Evolutionary conservation across 2,329 filamentous ascomycete species (phyloP).

Genomic region (Cytospora schulzeri): DNA sequence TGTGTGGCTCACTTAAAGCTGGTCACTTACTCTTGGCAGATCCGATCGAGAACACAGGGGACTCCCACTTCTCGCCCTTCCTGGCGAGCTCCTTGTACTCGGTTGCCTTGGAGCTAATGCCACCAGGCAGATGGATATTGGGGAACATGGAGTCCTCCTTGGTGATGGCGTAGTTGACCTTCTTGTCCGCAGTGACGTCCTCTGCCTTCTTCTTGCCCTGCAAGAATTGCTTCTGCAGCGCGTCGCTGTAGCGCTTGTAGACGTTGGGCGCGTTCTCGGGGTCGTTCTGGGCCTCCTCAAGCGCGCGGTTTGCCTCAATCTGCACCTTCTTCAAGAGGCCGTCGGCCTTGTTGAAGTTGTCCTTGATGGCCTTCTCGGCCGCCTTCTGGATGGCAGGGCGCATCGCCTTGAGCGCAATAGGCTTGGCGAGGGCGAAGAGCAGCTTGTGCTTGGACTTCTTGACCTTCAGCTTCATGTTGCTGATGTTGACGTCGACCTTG

Average conservation of each 20-base stretch:
- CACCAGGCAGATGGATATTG: slow-evolving; percentile 80
- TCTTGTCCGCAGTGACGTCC: slow-evolving; percentile 33
- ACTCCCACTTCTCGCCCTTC: slow-evolving; percentile 94
- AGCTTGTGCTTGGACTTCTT: slow-evolving; percentile 96
- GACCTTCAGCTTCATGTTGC: slow-evolving; percentile 82
- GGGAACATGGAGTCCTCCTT: slow-evolving; percentile 89
- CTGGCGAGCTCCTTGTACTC: slow-evolving; percentile 86
- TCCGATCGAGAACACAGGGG: slow-evolving; percentile 88
- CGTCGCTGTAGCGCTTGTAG: slow-evolving; percentile 80
- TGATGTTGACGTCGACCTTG: slow-evolving; percentile 80
- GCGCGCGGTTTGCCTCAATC: slow-evolving; percentile 75
- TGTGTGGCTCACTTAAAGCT: background rate
- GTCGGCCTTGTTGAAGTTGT: slow-evolving; percentile 78
- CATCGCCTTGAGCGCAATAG: slow-evolving; percentile 79
- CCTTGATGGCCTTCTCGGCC: slow-evolving; percentile 84
- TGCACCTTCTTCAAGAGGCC: slow-evolving; percentile 74
- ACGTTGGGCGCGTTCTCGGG: slow-evolving; percentile 78
- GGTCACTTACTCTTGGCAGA: slow-evolving; percentile 56
- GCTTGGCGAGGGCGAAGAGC: slow-evolving; percentile 84
- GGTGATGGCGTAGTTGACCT: slow-evolving; percentile 82
- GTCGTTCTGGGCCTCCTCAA: slow-evolving; percentile 65
- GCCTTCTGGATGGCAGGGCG: slow-evolving; percentile 84
- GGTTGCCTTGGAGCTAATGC: slow-evolving; percentile 89
- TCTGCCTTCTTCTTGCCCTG: slow-evolving; percentile 72
- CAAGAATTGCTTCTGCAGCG: slow-evolving; percentile 71